These are phyloP conservation scores for Camelina hispida DNA, from an alignment of 345 rosid genomes.

Conservation along the genomic window DNA sequence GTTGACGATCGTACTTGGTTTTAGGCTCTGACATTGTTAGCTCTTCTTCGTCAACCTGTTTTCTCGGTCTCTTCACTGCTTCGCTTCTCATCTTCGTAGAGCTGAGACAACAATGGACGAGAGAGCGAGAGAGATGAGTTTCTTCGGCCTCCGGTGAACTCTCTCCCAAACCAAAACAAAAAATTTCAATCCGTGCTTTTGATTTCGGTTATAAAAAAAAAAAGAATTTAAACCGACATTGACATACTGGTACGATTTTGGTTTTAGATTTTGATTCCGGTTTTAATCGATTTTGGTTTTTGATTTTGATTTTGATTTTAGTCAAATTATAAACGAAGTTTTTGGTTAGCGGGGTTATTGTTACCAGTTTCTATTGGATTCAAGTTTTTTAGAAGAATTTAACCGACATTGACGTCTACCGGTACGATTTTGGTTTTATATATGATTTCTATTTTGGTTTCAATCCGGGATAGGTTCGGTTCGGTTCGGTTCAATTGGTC, in stretches of 20 bases:
- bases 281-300: no score
- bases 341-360: no score
- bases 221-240: not conserved
- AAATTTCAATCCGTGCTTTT: not conserved
- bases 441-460: no score
- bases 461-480: no score
- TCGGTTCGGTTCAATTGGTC: no score
- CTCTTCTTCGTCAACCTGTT: slow-evolving; percentile 32
- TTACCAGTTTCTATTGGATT: no score
- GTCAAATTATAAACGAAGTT: no score
- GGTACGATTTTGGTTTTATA: not conserved
- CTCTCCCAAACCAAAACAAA: not conserved
- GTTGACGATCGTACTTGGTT: slow-evolving; percentile 95
- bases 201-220: not conserved
- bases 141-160: not conserved
- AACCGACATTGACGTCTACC: not conserved
- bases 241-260: not conserved
- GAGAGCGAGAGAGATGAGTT: not conserved
- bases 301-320: no score
- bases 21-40: slow-evolving; percentile 76
- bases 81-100: slow-evolving; percentile 37
- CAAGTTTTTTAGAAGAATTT: not conserved
- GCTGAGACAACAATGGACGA: slow-evolving; percentile 10
- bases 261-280: no score
- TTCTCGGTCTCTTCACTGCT: slow-evolving; percentile 3